Base-by-base conservation (phyloP, 2,329 filamentous ascomycete species). In the Claviceps pusilla region DNA sequence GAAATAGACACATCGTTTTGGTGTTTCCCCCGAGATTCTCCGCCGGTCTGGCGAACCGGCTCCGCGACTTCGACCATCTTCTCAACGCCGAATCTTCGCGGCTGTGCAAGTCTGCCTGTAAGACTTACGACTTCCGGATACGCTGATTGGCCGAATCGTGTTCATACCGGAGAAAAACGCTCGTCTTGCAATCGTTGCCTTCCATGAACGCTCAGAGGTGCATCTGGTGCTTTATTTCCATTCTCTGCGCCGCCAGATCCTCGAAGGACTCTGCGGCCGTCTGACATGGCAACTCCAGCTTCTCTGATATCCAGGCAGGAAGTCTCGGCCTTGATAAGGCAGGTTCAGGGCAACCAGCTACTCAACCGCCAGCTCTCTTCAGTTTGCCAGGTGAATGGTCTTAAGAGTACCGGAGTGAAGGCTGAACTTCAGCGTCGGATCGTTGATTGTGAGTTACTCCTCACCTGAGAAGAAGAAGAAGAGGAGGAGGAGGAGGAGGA, bases 321-420 rank as follows among this genome's bases (percentile, higher is more conserved):
- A 54, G 71, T 76, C 56, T 66, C 69, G 56, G 59, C 64, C 48
- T 69, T 81, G 51, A 65, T 73, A 48, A 67, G 73, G 57, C 68
- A 71, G 54, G 68, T 76, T 16, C 68, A 75, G 56, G 66, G 67
- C 47, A 71, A 66, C 41, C 59, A 68, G 12, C 66, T 82, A 28
- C 69, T 79, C 35, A 81, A 81, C 62, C 70, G 73, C 24, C 83
- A 90, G 62, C 78, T 96, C 50, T 87, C 89, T 62, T 76, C 76
- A 52, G 84, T 97, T 59, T 86, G 91, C 64, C 78, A 81, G 58
- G 74, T 79, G 57, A 87, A 95, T 71, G 79, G 82, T 49, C 74
- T 95, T 41, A 78, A 80, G 59, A 85, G 87, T 57, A 87, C 84
- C 33, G 93, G 93, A 24, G 84, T 93, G 63, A 98, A 98, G 74